Evolutionary conservation across 495 filamentous ascomycete genomes (phyloP).

Genomic region (Cercophora scortea): DNA sequence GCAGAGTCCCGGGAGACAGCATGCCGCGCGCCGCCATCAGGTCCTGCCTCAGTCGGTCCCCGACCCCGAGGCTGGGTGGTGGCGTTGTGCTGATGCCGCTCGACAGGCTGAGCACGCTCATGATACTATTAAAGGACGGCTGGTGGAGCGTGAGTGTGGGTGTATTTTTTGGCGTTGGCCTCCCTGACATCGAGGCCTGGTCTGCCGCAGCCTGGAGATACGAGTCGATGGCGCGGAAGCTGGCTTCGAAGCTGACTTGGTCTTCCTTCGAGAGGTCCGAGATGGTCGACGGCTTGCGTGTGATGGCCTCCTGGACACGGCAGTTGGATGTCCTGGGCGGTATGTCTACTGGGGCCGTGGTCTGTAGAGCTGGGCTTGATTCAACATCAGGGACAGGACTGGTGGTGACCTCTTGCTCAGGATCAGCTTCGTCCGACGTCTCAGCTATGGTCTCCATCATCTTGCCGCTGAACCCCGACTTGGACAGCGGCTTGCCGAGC

Average conservation of each 20-base stretch:
- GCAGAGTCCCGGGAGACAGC: background rate
- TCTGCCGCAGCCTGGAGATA: background rate
- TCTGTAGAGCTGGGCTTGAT: no score
- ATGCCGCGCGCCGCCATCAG: background rate
- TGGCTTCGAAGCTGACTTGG: background rate
- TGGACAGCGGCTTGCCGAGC: no score
- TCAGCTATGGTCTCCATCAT: no score
- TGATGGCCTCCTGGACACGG: no score
- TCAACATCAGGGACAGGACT: no score
- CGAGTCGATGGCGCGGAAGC: background rate
- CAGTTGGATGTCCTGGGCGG: no score
- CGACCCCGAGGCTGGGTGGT: no score
- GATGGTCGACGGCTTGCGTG: background rate
- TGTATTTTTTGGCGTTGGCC: background rate
- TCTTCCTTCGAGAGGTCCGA: background rate
- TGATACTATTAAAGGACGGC: background rate
- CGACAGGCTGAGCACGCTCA: background rate
- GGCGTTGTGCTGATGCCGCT: background rate
- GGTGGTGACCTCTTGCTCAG: no score
- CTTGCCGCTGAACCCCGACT: no score
- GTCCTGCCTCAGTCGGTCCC: background rate
- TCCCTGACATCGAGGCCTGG: background rate
- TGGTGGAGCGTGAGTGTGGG: background rate
- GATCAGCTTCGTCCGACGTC: no score
- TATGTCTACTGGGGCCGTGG: no score